phyloP scores from a whole-genome alignment of 202 grass and related monocot genomes.

The Alloteropsis angusta region DNA sequence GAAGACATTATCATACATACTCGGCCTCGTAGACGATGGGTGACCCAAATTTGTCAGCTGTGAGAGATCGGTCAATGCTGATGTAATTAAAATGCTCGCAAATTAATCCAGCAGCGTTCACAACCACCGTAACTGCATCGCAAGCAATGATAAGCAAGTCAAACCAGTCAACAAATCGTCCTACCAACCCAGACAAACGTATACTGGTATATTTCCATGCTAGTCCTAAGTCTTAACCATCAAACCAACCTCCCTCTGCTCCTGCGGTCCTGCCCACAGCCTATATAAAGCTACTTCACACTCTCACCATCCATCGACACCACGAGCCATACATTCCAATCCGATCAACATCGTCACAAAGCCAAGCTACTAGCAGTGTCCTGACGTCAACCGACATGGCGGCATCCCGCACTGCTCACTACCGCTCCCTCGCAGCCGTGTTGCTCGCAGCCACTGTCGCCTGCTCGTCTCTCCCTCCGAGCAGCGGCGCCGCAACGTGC shows the following conservation, averaged over 20 bases:
- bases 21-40: neutral
- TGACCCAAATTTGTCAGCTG: neutral
- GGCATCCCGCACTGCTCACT: neutral
- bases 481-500: constrained; percentile 16
- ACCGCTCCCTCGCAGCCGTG: neutral
- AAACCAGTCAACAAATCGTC: neutral
- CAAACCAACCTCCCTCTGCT: constrained; percentile 19
- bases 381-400: constrained; percentile 24
- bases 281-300: neutral
- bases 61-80: neutral
- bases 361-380: neutral
- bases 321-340: neutral
- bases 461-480: neutral
- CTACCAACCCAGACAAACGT: neutral
- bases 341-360: neutral
- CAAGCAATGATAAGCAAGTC: too few species aligned
- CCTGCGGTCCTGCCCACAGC: neutral
- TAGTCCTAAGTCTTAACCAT: constrained; percentile 30
- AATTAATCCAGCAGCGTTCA: neutral
- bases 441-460: neutral
- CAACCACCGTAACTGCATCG: neutral
- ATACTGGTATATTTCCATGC: constrained; percentile 9
- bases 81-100: neutral
- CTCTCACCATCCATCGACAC: neutral
- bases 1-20: neutral